Base-by-base conservation (phyloP, 2,329 filamentous ascomycete genomes). In the Neurospora sp. region DNA sequence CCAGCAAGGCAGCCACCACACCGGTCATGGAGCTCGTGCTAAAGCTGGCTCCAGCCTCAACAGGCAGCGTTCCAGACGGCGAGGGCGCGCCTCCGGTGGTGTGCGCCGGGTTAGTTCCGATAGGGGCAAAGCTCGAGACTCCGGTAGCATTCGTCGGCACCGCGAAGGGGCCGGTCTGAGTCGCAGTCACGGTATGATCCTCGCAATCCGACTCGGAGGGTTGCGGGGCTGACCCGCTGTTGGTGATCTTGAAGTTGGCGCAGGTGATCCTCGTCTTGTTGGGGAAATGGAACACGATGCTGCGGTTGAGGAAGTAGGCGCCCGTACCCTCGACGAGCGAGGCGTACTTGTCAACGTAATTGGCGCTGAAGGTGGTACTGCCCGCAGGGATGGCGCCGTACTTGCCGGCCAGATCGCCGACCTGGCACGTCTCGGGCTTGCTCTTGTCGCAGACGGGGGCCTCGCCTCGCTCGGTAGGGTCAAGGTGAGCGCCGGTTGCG, bases 341-440 rank as follows among this genome's bases (percentile, higher is more conserved):
- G n/a, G 84, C 80, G 76, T 84, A 91, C 28, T 80, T 77, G 76
- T 92, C 90, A 71, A 79, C 76, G 80, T 87, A 91, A 67, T 79
- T 81, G 69, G 78, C 79, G 38, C 78, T 76, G 76, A 84, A 89
- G 13, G 84, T 81, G 72, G 84, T 83, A 38, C 79, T 78, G 36
- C 79, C 82, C 0, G 67, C 52, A 1, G 71, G 69, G 75, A 91
- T 85, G 71, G 84, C 83, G 72, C 91, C 91, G 76, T 90, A 82
- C 82, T 95, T 95, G 77, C 92, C 92, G 75, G 87, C 86, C 70
- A 93, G 83, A 78, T 95, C 92, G 73, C 92, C 92, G 11, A 92
- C 87, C 80, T 95, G 88, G 82, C 92, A 96, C 10, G 87, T 89
- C 72, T 86, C 79, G 8, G 89, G 89, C 7, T 81, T 77, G 10